Evolutionary conservation across 345 rosid genomes (phyloP), one percentile per base, ranked within the genome.

Genomic region (Garcia nutans): DNA sequence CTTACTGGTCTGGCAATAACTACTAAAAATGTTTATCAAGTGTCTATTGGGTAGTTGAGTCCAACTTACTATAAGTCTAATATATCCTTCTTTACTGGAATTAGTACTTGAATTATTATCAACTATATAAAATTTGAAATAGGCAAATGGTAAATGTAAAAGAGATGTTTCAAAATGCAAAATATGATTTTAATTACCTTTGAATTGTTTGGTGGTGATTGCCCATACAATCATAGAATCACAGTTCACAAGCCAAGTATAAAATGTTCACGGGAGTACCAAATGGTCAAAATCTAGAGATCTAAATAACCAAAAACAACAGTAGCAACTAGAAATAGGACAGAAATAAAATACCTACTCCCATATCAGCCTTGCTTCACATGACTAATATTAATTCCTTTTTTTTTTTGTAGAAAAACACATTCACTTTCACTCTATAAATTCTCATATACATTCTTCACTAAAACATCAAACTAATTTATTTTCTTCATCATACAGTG

Each of bases 281-380:
- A 37, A 11, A 22, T n/a, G 10, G 2, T 3, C 2, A 9, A 37
- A 19, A 65, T 41, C 49, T 33, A 33, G 24, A 17, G 50, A 37
- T 37, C 49, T n/a, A 44, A 11, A 41, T 7, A 65, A 44, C 19
- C 31, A 66, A 66, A 22, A 45, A n/a, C 50, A 2, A 10, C 6
- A 44, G 17, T 44, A 11, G 5, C 3, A 22, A 5, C 26, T 44
- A 60, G 6, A 45, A 67, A n/a, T 22, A 67, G 45, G 70, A 22
- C 56, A 67, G 23, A 66, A 11, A 45, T 28, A 28, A 28, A 28
- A 28, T 1, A 28, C 31, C 31, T 28, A 28, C 41, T 37, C 41
- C 41, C 6, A 37, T 37, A 5, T 67, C 72, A 68, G 42, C 59
- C 58, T 68, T 50, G 58, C 72, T 50, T 68, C 72, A 69, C 72